Base-by-base conservation (phyloP, 2,329 filamentous ascomycete species). In the Ceratocystis cacaofunesta region DNA sequence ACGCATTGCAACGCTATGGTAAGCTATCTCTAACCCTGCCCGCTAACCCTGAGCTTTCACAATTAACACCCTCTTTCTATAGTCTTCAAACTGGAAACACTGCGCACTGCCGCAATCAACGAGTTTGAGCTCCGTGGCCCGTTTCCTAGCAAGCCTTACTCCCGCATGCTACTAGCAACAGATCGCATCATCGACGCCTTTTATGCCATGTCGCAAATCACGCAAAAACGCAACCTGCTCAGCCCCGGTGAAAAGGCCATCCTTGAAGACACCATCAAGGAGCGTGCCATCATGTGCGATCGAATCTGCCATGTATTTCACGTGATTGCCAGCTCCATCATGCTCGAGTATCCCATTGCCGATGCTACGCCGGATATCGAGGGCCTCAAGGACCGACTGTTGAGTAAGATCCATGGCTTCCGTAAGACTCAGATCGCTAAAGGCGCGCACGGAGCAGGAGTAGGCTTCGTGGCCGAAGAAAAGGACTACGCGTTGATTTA, bases 131-230 rank as follows among this genome's bases (percentile, higher is more conserved):
- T 99, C 5, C 84, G 86, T 50, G 89, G 92, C 0, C 90, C 92
- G 0, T 99, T 99, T 71, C 90, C 91, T 0, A 82, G 86, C 68
- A 83, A 82, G 55, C 81, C 84, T 17, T 92, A 89, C 72, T 83
- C 82, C 3, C 83, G 85, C 44, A 88, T 97, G 66, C 82, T 97
- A 72, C 82, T 84, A 25, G 87, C 87, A 8, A 96, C 92, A 0
- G 86, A 87, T 68, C 85, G 88, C 63, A 89, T 96, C 75, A 84
- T 97, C 3, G 92, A 96, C 74, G 87, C 90, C 46, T 96, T 99
- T 74, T 92, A 97, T 72, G 90, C 92, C 63, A 96, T 99, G 90
- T 95, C 92, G 69, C 84, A 96, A 10, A 86, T 96, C 68, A 91
- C 95, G 46, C 82, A 88, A 72, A 92, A 92, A 71, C 89, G 92